Percentiles rank a stretch among this genome's conserved stretches.
These are phyloP conservation scores for Nicotiana tomentosiformis DNA, from an alignment of 257 asterid genomes.

Conservation along the genomic window DNA sequence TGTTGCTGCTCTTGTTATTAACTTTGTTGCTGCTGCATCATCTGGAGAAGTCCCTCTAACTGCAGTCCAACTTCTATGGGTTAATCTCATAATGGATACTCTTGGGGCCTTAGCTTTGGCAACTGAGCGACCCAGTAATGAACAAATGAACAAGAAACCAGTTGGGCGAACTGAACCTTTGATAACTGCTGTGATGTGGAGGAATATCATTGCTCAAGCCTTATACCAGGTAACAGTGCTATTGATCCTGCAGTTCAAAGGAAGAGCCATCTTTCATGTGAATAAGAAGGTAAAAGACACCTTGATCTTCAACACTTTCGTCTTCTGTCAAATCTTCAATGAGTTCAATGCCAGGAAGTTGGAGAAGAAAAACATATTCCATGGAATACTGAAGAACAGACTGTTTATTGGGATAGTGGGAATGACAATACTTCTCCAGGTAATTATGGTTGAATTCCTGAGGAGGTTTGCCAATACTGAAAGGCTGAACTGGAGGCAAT, in stretches of 20 bases:
- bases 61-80: slow-evolving; percentile 35
- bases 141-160: slow-evolving; percentile 27
- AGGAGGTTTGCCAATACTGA: slow-evolving; percentile 53
- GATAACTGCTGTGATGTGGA: slow-evolving; percentile 42
- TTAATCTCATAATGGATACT: slow-evolving; percentile 49
- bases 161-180: slow-evolving; percentile 33
- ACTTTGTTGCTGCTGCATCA: slow-evolving; percentile 25
- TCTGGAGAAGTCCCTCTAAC: slow-evolving; percentile 23
- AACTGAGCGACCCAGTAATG: slow-evolving; percentile 27
- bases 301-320: slow-evolving; percentile 50
- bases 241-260: slow-evolving; percentile 26
- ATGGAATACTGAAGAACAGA: slow-evolving; percentile 42
- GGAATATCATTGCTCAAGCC: slow-evolving; percentile 33
- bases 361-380: slow-evolving; percentile 55
- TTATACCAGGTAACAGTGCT: slow-evolving; percentile 24
- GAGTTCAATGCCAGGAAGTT: slow-evolving; percentile 56
- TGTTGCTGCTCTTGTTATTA: slow-evolving; percentile 19
- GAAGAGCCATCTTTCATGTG: slow-evolving; percentile 21
- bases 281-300: slow-evolving; percentile 30
- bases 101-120: slow-evolving; percentile 50
- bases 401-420: slow-evolving; percentile 53
- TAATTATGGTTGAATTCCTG: slow-evolving; percentile 61
- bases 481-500: slow-evolving; percentile 52
- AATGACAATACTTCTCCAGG: slow-evolving; percentile 43
- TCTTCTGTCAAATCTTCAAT: slow-evolving; percentile 55